phyloP scores from a whole-genome alignment of 2,329 filamentous ascomycete species.

The Aureobasidium sp. region DNA sequence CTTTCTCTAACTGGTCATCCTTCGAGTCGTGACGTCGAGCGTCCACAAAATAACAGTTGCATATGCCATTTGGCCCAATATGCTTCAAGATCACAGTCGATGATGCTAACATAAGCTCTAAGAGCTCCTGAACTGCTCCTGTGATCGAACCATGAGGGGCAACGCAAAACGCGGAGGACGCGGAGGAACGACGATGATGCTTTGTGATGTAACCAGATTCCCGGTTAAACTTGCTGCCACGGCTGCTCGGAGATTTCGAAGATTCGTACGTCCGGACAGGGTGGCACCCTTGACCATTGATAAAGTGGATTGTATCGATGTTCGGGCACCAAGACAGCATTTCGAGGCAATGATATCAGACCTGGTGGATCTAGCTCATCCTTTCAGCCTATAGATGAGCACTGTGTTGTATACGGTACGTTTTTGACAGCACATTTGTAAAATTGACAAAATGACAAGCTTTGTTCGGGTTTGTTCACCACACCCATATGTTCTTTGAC shows the following conservation, averaged over 20 bases:
- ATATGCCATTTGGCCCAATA: neutral
- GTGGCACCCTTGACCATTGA: neutral
- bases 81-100: constrained; percentile 3
- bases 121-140: neutral
- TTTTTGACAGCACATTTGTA: too few species aligned
- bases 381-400: too few species aligned
- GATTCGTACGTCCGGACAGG: neutral
- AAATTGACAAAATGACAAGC: too few species aligned
- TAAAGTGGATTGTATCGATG: neutral
- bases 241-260: too few species aligned
- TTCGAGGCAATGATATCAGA: too few species aligned
- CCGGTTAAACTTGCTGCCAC: neutral
- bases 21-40: neutral
- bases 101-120: constrained; percentile 9
- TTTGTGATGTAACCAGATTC: neutral
- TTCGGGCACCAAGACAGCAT: neutral
- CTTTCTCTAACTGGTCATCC: neutral
- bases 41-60: neutral
- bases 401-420: too few species aligned
- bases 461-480: too few species aligned
- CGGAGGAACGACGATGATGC: neutral
- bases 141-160: neutral
- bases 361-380: too few species aligned
- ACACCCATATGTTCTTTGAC: too few species aligned
- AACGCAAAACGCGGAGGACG: neutral